These are phyloP conservation scores for Macadamia tetraphylla DNA, from an alignment of 164 flowering plant species.

Conservation along the genomic window DNA sequence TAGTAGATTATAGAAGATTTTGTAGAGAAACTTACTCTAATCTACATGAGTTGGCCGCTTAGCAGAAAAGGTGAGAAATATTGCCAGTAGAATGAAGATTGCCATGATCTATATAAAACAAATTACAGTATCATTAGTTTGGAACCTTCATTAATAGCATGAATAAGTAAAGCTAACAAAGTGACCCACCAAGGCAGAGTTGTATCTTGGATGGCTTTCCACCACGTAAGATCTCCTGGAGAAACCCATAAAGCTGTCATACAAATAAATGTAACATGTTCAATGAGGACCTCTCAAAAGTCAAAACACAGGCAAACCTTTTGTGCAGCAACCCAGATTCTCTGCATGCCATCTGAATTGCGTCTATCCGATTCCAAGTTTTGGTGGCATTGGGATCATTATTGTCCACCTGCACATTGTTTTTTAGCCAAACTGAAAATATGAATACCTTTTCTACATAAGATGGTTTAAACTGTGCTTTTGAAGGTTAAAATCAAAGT, in stretches of 20 bases:
- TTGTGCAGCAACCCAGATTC: slow-evolving; percentile 52
- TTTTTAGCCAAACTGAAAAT: too few relatives aligned
- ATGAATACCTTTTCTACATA: too few relatives aligned
- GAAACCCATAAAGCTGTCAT: slow-evolving; percentile 6
- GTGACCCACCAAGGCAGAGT: slow-evolving; percentile 30
- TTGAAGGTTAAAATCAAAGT: not conserved
- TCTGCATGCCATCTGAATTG: slow-evolving; percentile 54
- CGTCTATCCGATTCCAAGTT: slow-evolving; percentile 50
- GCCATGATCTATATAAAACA: slow-evolving; percentile 29
- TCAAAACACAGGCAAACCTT: slow-evolving; percentile 31
- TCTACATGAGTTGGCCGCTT: slow-evolving; percentile 15
- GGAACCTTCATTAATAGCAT: not conserved
- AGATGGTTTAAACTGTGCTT: not conserved
- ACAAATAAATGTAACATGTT: not conserved
- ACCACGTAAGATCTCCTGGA: slow-evolving; percentile 51
- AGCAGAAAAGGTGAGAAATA: slow-evolving; percentile 31
- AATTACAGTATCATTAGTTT: not conserved
- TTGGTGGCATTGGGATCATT: slow-evolving; percentile 63
- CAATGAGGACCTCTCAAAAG: slow-evolving; percentile 1
- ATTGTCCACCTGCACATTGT: slow-evolving; percentile 43
- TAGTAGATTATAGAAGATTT: not conserved
- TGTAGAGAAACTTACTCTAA: not conserved
- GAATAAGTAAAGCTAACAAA: not conserved
- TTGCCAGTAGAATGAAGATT: slow-evolving; percentile 35
- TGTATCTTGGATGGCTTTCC: slow-evolving; percentile 26